Evolutionary conservation across 2,329 filamentous ascomycete genomes (phyloP).

Genomic region (Hypomyces rosellus): DNA sequence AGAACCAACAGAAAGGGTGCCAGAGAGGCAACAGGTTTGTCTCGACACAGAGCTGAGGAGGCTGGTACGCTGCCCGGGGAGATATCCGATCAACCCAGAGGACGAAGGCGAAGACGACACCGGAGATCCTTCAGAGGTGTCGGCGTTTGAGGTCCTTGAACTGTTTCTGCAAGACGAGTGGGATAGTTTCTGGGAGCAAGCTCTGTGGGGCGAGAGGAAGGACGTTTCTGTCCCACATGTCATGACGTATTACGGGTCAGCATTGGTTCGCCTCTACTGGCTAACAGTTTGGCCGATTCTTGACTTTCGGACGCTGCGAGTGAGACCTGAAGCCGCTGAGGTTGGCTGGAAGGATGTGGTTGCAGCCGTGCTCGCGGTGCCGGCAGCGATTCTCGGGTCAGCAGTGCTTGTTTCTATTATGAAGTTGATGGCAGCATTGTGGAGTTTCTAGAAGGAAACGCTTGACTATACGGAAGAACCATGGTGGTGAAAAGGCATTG

Average conservation of each 20-base stretch:
- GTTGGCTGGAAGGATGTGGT: conserved; percentile 19
- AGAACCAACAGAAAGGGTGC: too few relatives aligned
- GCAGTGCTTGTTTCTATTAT: conserved; percentile 21
- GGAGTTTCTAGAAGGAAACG: conserved; percentile 10
- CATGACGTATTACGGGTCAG: conserved; percentile 1
- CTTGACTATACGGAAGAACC: neutral
- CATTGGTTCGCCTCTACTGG: conserved; percentile 28
- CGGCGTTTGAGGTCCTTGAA: neutral
- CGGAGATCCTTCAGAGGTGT: conserved; percentile 21
- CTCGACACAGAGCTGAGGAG: conserved; percentile 1
- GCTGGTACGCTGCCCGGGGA: conserved; percentile 19
- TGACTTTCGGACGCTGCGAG: conserved; percentile 28
- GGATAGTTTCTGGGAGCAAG: neutral
- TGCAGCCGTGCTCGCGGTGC: conserved; percentile 21
- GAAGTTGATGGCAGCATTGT: conserved; percentile 17
- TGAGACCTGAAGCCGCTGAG: conserved; percentile 18
- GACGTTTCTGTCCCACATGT: conserved; percentile 9
- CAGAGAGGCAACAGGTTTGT: neutral
- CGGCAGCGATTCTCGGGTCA: conserved; percentile 20
- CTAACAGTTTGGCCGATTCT: conserved; percentile 33
- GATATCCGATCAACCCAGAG: conserved; percentile 21
- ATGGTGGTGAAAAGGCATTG: neutral
- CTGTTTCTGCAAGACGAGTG: neutral
- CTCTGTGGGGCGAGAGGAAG: conserved; percentile 12
- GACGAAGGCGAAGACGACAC: conserved; percentile 23